phyloP scores from a whole-genome alignment of 441 rosid genomes.

The Raphanus hybrid region DNA sequence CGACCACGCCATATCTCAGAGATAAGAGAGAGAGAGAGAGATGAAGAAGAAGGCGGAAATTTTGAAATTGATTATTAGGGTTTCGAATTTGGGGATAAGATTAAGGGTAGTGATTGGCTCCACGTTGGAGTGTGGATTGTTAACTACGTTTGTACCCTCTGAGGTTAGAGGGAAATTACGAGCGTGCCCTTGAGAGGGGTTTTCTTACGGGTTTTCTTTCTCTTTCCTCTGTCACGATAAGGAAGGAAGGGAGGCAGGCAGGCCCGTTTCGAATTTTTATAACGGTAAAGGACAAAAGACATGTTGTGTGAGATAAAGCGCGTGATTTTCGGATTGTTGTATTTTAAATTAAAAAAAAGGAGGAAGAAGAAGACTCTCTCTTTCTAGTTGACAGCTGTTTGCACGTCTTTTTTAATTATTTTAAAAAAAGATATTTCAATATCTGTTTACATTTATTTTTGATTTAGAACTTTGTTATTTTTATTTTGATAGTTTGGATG shows the following conservation, averaged over 20 bases:
- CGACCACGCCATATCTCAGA: conserved; percentile 28
- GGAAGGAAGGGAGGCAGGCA: conserved; percentile 26
- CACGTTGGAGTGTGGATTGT: conserved; percentile 31
- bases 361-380: conserved; percentile 38
- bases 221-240: conserved; percentile 31
- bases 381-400: conserved; percentile 46
- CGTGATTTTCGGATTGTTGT: conserved; percentile 47
- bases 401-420: conserved; percentile 4
- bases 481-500: too few relatives aligned
- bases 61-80: conserved; percentile 53
- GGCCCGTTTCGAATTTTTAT: conserved; percentile 14
- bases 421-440: too few relatives aligned
- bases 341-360: background rate
- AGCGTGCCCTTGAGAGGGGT: background rate
- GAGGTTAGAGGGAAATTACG: accelerated
- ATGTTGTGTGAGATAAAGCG: conserved; percentile 47
- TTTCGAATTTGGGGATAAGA: conserved; percentile 48
- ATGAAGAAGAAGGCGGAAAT: background rate
- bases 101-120: conserved; percentile 64
- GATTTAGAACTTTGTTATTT: too few relatives aligned
- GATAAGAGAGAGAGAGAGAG: background rate
- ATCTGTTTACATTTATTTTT: too few relatives aligned
- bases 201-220: background rate
- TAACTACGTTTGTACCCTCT: conserved; percentile 48
- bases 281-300: conserved; percentile 39